Conservation (phyloP, 2,329 filamentous ascomycete species). For the Leptographium flavum region DNA sequence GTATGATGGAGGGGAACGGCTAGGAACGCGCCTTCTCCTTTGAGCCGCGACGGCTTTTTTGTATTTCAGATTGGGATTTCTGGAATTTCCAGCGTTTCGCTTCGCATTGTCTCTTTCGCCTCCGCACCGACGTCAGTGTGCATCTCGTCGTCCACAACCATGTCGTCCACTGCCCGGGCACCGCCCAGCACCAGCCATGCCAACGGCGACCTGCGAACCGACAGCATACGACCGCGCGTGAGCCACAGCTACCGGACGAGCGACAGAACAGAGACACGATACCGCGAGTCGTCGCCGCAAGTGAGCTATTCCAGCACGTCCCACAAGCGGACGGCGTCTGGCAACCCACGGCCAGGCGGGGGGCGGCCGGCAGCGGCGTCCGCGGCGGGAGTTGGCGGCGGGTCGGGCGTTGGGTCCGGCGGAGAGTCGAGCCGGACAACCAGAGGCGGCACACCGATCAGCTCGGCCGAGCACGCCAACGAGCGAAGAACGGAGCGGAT, state of each 20-base stretch:
- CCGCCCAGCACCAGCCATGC: conserved; percentile 13
- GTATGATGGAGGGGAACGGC: not conserved
- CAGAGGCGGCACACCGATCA: conserved; percentile 5
- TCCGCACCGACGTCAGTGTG: not conserved
- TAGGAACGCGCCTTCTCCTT: not conserved
- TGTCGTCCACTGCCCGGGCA: conserved; percentile 28
- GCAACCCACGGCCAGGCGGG: conserved; percentile 36
- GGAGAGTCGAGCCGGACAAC: not conserved
- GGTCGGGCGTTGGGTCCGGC: not conserved
- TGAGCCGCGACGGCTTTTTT: not conserved
- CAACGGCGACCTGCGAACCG: conserved; percentile 17
- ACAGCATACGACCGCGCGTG: conserved; percentile 18
- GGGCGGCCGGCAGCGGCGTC: conserved; percentile 18
- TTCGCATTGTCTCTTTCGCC: not conserved
- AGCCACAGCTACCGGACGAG: conserved; percentile 12
- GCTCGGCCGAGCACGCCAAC: conserved; percentile 20
- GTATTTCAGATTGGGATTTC: too few relatives aligned
- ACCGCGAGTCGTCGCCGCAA: conserved; percentile 22
- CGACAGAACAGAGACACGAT: conserved; percentile 17
- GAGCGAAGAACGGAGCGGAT: conserved; percentile 41
- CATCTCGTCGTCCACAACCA: conserved; percentile 15
- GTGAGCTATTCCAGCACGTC: conserved; percentile 24
- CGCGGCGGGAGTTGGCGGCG: conserved; percentile 1
- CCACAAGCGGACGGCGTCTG: conserved; percentile 45
- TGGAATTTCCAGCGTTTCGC: not conserved